Conservation (phyloP, 1,284 basidiomycete species). For the Sanguinoderma infundibulare region DNA sequence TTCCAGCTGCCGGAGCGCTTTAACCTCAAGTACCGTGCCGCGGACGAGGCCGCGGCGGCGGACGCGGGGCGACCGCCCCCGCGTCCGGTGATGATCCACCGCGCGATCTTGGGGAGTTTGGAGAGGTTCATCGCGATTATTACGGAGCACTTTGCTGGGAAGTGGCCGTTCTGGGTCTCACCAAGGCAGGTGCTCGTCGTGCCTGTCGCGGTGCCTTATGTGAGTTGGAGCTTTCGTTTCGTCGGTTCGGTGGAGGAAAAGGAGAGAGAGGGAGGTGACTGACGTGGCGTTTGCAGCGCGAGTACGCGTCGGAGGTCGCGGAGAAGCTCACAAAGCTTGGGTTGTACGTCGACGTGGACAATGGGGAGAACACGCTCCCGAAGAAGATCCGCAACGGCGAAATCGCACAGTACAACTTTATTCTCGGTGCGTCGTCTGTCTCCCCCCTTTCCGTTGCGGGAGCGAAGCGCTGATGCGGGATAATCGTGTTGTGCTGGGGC, state of each 20-base stretch:
- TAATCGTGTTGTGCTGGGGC: neutral
- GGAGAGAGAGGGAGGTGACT: neutral
- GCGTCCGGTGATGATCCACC: slow-evolving; percentile 97
- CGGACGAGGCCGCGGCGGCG: slow-evolving; percentile 62
- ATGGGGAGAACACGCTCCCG: slow-evolving; percentile 89
- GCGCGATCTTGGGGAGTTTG: slow-evolving; percentile 93
- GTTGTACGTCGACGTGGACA: slow-evolving; percentile 91
- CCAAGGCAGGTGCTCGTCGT: slow-evolving; percentile 95
- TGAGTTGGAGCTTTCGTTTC: slow-evolving; percentile 45
- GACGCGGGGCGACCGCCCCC: slow-evolving; percentile 56
- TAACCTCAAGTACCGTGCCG: slow-evolving; percentile 90
- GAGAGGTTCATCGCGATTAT: slow-evolving; percentile 98
- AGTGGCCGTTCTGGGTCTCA: slow-evolving; percentile 99
- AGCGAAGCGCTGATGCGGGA: no score
- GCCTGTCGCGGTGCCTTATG: slow-evolving; percentile 88
- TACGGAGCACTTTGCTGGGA: slow-evolving; percentile 97
- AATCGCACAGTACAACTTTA: slow-evolving; percentile 96
- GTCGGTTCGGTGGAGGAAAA: no score
- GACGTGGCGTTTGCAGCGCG: slow-evolving; percentile 59
- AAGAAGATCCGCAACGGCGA: slow-evolving; percentile 98
- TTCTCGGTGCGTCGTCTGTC: slow-evolving; percentile 75
- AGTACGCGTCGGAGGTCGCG: slow-evolving; percentile 86
- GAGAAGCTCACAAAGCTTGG: slow-evolving; percentile 73
- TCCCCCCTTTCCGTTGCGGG: neutral
- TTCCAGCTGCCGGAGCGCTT: slow-evolving; percentile 99